These are phyloP conservation scores for Rubia yunnanensis DNA, from an alignment of 257 asterid genomes.

Conservation along the genomic window DNA sequence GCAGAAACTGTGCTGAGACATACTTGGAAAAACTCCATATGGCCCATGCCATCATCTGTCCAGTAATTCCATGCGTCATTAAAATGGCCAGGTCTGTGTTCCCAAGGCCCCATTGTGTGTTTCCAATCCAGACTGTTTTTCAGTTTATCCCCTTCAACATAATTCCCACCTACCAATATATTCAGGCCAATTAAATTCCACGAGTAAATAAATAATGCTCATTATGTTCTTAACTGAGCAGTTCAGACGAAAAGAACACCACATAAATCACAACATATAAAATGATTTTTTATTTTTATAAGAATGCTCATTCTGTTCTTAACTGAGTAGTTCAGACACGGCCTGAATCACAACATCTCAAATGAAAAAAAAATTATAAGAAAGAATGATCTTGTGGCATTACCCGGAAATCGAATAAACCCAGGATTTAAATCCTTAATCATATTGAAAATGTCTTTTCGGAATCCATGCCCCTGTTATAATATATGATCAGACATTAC, in stretches of 20 bases:
- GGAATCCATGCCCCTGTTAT: slow-evolving; percentile 72
- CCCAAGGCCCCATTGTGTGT: slow-evolving; percentile 91
- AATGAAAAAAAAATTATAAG: too few species aligned
- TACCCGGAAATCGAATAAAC: slow-evolving; percentile 92
- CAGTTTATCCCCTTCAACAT: slow-evolving; percentile 83
- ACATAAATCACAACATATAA: too few species aligned
- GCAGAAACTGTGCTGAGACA: neutral
- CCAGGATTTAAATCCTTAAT: slow-evolving; percentile 58
- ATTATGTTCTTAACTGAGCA: too few species aligned
- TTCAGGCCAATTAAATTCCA: too few species aligned
- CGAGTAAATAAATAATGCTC: neutral
- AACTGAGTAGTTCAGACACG: too few species aligned
- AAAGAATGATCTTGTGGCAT: neutral
- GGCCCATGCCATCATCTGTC: slow-evolving; percentile 98
- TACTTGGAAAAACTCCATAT: slow-evolving; percentile 81
- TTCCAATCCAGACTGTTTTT: slow-evolving; percentile 89
- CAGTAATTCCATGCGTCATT: slow-evolving; percentile 96
- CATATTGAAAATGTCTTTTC: slow-evolving; percentile 78
- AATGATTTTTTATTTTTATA: too few species aligned
- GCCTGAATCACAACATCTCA: too few species aligned
- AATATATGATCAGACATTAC: neutral
- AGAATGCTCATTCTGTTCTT: too few species aligned
- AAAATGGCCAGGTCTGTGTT: slow-evolving; percentile 87
- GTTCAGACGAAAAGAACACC: too few species aligned
- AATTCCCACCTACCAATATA: slow-evolving; percentile 72